Evolutionary conservation across 2,329 filamentous ascomycete species (phyloP), one percentile per base, ranked within the genome.

Genomic region (Cladobotryum protrusum): DNA sequence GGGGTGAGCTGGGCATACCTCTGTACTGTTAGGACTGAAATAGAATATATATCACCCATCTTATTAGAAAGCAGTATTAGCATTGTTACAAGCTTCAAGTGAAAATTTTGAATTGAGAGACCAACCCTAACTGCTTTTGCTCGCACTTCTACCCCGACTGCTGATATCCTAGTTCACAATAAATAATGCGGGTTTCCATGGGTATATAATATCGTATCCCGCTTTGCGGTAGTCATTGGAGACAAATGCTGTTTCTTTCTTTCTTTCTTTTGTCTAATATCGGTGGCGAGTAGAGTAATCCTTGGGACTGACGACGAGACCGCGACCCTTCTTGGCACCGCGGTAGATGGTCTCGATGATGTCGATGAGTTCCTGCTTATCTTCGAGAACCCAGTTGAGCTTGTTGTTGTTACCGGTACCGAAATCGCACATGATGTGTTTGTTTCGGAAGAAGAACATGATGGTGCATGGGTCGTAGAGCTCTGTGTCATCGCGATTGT

Each of bases 401-500:
- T 97, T 97, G 69, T 99, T 99, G 71, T 99, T 99, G 73, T 99
- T 96, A 57, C 93, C 93, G 2, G 93, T 99, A 43, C 92, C 92
- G 60, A 96, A 90, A 80, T 97, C 92, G 68, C 87, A 89, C 87
- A 95, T 95, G 83, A 97, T 97, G 72, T 96, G 90, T 69, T 99
- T 99, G 68, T 99, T 99, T 54, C 92, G 83, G 76, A 91, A 96
- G 78, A 96, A 96, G 76, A 77, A 95, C 87, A 96, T 96, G 69
- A 97, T 84, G 3, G 93, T 95, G 72, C 91, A 89, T 1, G 90
- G 84, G 65, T 99, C 88, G 74, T 93, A 91, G 5, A 91, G 76
- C 65, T 90, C 79, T 29, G 24, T 29, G 24, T 29, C 24, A 29
- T 9, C 24, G 24, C 24, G 11, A 8, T 29, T 29, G 6, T 29